phyloP scores from a whole-genome alignment of 106 monocot species.

The Chionographis japonica region DNA sequence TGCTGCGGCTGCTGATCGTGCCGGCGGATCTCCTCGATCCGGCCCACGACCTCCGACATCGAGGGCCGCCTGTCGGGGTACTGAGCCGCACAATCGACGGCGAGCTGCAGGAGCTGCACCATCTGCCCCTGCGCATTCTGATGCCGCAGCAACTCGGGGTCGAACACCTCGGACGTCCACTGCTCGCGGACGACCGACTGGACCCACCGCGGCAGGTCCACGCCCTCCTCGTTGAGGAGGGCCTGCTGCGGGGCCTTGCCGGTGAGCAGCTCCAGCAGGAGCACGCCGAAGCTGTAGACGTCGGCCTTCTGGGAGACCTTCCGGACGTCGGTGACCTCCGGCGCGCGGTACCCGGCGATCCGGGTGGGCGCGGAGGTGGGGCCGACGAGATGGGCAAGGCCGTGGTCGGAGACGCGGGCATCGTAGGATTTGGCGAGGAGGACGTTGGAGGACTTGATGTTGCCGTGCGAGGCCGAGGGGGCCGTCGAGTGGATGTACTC shows the following conservation, averaged over 20 bases:
- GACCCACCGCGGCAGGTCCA: conserved; percentile 28
- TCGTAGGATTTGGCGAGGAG: conserved; percentile 33
- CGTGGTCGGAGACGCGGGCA: conserved; percentile 50
- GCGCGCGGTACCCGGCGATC: conserved; percentile 43
- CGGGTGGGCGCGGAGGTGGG: conserved; percentile 16
- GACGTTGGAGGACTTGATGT: conserved; percentile 77
- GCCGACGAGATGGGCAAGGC: conserved; percentile 30
- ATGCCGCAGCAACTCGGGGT: conserved; percentile 18
- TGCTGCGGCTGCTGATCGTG: not conserved
- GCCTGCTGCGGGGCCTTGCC: conserved; percentile 45
- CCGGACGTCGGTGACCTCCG: conserved; percentile 45
- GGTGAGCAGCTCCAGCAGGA: conserved; percentile 58
- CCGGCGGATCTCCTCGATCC: conserved; percentile 21
- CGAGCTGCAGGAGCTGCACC: conserved; percentile 25
- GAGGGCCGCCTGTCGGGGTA: conserved; percentile 22
- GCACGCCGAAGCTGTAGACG: conserved; percentile 64
- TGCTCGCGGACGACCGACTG: conserved; percentile 16
- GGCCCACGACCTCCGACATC: conserved; percentile 20
- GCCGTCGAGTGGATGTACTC: conserved; percentile 54
- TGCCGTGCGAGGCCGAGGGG: conserved; percentile 46
- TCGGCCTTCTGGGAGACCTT: conserved; percentile 60
- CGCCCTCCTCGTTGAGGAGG: conserved; percentile 30
- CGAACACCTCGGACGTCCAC: conserved; percentile 25
- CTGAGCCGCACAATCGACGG: conserved; percentile 19
- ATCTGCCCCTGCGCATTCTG: conserved; percentile 30